Percentiles rank a stretch among this genome's conserved stretches.
Conservation (phyloP, 2,329 filamentous ascomycete species). For the Didymella sp. region DNA sequence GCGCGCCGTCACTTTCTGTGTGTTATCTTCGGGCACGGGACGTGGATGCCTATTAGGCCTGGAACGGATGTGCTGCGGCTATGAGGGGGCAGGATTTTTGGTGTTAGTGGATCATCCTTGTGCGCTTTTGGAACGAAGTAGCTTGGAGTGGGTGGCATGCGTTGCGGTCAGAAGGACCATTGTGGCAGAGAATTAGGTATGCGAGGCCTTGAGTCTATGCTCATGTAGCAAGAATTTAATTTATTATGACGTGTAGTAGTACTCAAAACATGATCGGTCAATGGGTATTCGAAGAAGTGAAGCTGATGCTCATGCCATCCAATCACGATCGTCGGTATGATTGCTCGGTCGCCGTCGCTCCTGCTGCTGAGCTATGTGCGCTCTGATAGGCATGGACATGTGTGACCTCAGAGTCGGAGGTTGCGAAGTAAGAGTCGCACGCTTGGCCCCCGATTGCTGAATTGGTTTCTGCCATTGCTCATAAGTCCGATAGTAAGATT, state of each 20-base stretch:
- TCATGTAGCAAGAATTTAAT: neutral
- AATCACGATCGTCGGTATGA: conserved; percentile 18
- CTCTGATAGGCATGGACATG: neutral
- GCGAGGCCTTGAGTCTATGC: neutral
- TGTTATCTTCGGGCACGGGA: no score
- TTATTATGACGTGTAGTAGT: conserved; percentile 1
- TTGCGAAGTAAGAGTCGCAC: neutral
- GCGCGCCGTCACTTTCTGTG: neutral
- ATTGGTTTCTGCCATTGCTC: neutral
- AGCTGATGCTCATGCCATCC: conserved; percentile 1
- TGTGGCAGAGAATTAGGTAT: no score
- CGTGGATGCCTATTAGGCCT: neutral
- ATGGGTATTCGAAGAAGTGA: neutral
- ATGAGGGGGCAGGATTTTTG: neutral
- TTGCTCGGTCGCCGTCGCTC: conserved; percentile 12
- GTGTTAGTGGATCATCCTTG: no score
- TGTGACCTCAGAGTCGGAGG: neutral
- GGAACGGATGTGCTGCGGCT: neutral
- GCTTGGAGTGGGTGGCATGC: no score
- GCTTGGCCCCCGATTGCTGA: neutral
- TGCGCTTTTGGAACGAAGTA: no score
- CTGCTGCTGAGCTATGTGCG: neutral
- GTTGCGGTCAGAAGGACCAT: no score
- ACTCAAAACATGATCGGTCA: neutral
- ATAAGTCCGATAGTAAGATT: conserved; percentile 5